phyloP scores from a whole-genome alignment of 768 basidiomycete genomes.

The Boletus speciosus region DNA sequence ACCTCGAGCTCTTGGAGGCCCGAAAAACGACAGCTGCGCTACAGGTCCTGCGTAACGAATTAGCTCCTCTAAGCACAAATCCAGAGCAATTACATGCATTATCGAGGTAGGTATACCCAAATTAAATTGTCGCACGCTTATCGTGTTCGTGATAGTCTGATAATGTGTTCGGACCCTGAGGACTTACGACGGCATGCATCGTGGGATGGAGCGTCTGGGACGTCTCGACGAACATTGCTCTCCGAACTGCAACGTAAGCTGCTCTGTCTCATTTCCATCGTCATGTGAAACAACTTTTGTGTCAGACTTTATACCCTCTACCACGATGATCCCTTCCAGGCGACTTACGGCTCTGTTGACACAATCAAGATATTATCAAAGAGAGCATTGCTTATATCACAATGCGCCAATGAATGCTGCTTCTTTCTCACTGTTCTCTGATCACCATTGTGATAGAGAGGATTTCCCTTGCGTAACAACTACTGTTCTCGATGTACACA shows the following conservation, averaged over 20 bases:
- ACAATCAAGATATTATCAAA: conserved; percentile 81
- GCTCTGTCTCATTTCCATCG: background rate
- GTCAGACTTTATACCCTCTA: conserved; percentile 83
- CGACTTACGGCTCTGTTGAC: conserved; percentile 82
- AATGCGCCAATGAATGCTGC: conserved; percentile 56
- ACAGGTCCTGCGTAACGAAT: conserved; percentile 79
- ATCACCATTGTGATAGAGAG: conserved; percentile 78
- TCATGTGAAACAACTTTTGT: background rate
- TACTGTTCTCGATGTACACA: conserved; percentile 79
- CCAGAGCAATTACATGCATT: conserved; percentile 80
- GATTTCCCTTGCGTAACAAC: conserved; percentile 86
- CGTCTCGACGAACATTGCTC: conserved; percentile 74
- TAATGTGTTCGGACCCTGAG: conserved; percentile 87
- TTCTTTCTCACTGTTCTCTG: conserved; percentile 79
- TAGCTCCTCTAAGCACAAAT: conserved; percentile 79
- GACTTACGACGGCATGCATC: conserved; percentile 77
- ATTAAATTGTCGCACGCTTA: conserved; percentile 14
- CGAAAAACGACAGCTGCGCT: conserved; percentile 78
- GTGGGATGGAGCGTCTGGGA: conserved; percentile 88
- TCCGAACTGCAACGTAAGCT: conserved; percentile 75
- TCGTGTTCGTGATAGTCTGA: conserved; percentile 49
- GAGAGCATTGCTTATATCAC: conserved; percentile 82
- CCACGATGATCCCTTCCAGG: conserved; percentile 88
- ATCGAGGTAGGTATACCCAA: conserved; percentile 62
- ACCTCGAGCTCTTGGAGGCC: conserved; percentile 85